These are phyloP conservation scores for Magnaporthales sp. DNA, from an alignment of 2,329 filamentous ascomycete genomes.

Conservation along the genomic window DNA sequence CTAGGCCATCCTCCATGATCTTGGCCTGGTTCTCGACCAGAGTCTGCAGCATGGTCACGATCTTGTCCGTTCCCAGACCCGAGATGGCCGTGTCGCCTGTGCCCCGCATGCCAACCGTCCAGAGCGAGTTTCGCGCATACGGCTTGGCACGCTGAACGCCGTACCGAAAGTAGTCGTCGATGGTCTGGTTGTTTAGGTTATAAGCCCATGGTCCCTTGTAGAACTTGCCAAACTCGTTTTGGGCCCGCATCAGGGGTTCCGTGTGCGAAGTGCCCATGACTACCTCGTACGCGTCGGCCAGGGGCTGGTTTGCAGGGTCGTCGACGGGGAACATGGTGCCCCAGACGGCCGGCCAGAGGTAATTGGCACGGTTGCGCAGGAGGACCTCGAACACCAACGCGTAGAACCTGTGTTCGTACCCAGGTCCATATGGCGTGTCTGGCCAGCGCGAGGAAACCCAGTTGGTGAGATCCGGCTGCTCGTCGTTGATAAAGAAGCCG, in stretches of 20 bases:
- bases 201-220: constrained; percentile 60
- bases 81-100: constrained; percentile 55
- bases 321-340: constrained; percentile 64
- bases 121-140: constrained; percentile 55
- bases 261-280: constrained; percentile 67
- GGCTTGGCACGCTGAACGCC: constrained; percentile 56
- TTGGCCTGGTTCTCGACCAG: constrained; percentile 52
- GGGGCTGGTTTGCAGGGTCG: constrained; percentile 57
- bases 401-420: constrained; percentile 55
- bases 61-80: constrained; percentile 44
- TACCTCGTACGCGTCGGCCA: constrained; percentile 66
- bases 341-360: constrained; percentile 63
- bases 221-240: constrained; percentile 45
- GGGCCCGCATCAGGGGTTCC: constrained; percentile 59
- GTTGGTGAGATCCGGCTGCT: constrained; percentile 57
- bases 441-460: constrained; percentile 44
- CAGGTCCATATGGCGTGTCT: constrained; percentile 34
- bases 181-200: constrained; percentile 58
- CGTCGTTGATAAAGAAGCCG: constrained; percentile 66
- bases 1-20: constrained; percentile 48
- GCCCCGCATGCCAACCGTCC: constrained; percentile 64
- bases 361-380: constrained; percentile 62
- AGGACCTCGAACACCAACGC: constrained; percentile 61
- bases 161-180: constrained; percentile 60
- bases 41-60: constrained; percentile 49